Base-by-base conservation (phyloP, 1,284 basidiomycete genomes). In the Exobasidium rhododendri region DNA sequence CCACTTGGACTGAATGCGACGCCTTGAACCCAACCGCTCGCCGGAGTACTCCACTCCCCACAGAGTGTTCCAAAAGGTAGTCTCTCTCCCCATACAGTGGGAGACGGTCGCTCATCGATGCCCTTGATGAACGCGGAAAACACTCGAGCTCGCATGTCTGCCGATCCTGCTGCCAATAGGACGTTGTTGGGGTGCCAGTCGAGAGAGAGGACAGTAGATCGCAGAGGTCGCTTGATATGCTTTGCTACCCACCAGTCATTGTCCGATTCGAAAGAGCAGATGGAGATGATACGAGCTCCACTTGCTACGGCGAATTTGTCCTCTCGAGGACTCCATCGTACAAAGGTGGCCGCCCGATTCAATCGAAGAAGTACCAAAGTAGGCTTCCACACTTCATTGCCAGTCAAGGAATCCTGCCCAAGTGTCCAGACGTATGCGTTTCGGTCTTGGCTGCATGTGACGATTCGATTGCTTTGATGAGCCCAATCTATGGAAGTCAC, bases 191-290 rank as follows among this genome's bases (percentile, higher is more conserved):
- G 93, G 80, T 98, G 94, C 94, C 94, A 94, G 75, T 97, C 94
- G 72, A 99, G 83, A 10, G 89, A 87, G 29, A 97, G 85, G 5
- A 99, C 94, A 0, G 96, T 99, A 13, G 90, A 91, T 67, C 91
- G 83, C 64, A 96, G 87, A 13, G 96, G 96, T 81, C 97, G 97
- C 87, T 98, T 98, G 81, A 99, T 84, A 74, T 92, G 90, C 81
- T 92, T 93, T 22, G 94, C 89, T 1, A 97, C 92, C 96, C 96
- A 99, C 96, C 96, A 99, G 81, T 99, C 91, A 83, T 92, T 94
- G 64, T 79, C 77, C 62, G 74, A 70, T 51, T 79, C 77, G 26
- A 79, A 79, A 56, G 73, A 75, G 64, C 77, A 79, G 47, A 79
- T 70, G 30, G 74, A 73, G 51, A 79, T 75, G 44, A 75, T 70